Base-by-base conservation (phyloP, 331 rosid genomes). In the Pyrus hybrid region DNA sequence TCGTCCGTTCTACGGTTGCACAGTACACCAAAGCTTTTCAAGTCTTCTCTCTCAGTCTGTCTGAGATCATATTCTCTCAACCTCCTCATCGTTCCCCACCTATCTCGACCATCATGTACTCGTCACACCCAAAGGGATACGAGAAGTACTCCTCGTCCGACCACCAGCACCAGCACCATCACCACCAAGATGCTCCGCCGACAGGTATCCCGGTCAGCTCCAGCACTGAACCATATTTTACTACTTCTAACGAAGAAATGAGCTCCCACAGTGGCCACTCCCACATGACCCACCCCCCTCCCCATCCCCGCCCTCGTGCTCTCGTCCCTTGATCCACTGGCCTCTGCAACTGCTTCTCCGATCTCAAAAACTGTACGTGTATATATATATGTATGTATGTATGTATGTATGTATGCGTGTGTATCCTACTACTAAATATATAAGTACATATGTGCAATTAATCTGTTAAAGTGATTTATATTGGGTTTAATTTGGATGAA, bases 281-380 rank as follows among this genome's bases (percentile, higher is more conserved):
- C 33, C 26, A 62, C 14, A 73, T 60, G 57, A 26, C n/a, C 18
- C 26, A 61, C 13, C 20, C 56, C 13, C 70, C 70, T 20, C 13
- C 67, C 60, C 67, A 53, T 26, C 56, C 33, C 67, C 79, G 43
- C 21, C 72, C 79, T 25, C 25, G 54, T 29, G 22, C 18, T 12
- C 68, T 26, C 6, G 73, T 22, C 32, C 85, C 85, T 9, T 85
- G 86, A 86, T 82, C 85, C 7, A 37, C 84, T 35, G 84, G 88
- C 45, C 82, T 85, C 76, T 85, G 68, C 18, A 84, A 79, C 60
- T 85, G 86, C 76, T 64, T 49, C 84, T 76, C 84, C n/a, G 86
- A 79, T 32, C 37, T 26, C 76, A 70, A 47, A 47, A 81, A n/a
- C 30, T 85, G 86, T 81, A 68, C 14, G 3, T 8, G 10, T 37